Conservation (phyloP, 1,139 yeast genomes). For the Arxiozyma slooffiae region DNA sequence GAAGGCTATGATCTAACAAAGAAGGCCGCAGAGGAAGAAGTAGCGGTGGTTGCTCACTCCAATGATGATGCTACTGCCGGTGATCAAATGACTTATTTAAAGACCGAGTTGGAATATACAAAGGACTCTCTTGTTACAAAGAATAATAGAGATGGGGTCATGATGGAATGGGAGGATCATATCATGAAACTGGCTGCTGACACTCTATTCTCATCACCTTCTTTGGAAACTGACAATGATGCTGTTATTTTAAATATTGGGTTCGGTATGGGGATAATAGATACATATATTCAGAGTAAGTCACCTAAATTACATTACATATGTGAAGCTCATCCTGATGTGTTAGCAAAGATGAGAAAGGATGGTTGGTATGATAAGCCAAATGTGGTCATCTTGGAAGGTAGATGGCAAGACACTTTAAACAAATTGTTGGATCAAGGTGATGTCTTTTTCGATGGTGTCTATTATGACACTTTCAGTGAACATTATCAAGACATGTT, state of each 20-base stretch:
- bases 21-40: slow-evolving; percentile 6
- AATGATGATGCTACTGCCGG: slow-evolving; percentile 46
- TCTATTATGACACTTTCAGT: slow-evolving; percentile 87
- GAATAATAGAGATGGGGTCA: slow-evolving; percentile 75
- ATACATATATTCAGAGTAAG: slow-evolving; percentile 54
- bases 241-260: slow-evolving; percentile 70
- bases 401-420: slow-evolving; percentile 83
- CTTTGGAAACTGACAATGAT: slow-evolving; percentile 31
- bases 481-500: slow-evolving; percentile 82
- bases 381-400: slow-evolving; percentile 66
- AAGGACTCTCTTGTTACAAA: slow-evolving; percentile 66
- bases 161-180: slow-evolving; percentile 94
- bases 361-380: slow-evolving; percentile 82
- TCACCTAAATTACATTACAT: slow-evolving; percentile 68
- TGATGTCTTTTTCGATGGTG: slow-evolving; percentile 68
- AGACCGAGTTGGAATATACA: slow-evolving; percentile 58
- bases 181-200: slow-evolving; percentile 77
- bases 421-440: slow-evolving; percentile 58
- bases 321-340: slow-evolving; percentile 93
- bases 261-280: slow-evolving; percentile 95
- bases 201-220: slow-evolving; percentile 44
- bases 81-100: slow-evolving; percentile 55
- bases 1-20: slow-evolving; percentile 4
- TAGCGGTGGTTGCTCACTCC: not conserved
- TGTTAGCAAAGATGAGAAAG: slow-evolving; percentile 49